Conservation (phyloP, 192 early-diverging fungal genomes). For the Backusella morwellensis region DNA sequence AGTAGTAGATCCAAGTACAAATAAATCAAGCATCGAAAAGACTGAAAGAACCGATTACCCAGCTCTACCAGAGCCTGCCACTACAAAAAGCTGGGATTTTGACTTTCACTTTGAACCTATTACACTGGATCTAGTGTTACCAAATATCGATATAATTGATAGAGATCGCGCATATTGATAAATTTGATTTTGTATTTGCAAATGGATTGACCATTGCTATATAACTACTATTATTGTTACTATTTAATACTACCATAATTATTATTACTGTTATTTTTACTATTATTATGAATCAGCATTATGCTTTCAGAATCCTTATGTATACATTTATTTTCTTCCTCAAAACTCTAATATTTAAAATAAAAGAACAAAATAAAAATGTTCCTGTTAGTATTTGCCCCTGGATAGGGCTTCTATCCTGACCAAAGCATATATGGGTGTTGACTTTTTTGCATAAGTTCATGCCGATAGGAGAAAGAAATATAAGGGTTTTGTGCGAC, state of each 20-base stretch:
- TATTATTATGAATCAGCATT: background rate
- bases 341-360: background rate
- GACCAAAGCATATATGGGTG: background rate
- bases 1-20: background rate
- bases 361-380: background rate
- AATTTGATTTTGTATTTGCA: background rate
- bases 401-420: background rate
- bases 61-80: background rate
- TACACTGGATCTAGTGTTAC: background rate
- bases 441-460: background rate
- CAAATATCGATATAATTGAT: background rate
- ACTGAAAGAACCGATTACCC: background rate
- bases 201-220: too few species aligned
- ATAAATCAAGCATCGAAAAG: background rate
- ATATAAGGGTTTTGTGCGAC: background rate
- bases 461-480: background rate
- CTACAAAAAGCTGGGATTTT: background rate
- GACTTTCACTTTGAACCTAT: slow-evolving; percentile 16
- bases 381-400: background rate
- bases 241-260: background rate
- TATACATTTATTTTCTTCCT: background rate
- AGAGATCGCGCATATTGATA: background rate
- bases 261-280: background rate
- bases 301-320: background rate
- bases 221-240: background rate